Conservation (phyloP, 2,329 filamentous ascomycete genomes). For the Gyromitra esculenta region DNA sequence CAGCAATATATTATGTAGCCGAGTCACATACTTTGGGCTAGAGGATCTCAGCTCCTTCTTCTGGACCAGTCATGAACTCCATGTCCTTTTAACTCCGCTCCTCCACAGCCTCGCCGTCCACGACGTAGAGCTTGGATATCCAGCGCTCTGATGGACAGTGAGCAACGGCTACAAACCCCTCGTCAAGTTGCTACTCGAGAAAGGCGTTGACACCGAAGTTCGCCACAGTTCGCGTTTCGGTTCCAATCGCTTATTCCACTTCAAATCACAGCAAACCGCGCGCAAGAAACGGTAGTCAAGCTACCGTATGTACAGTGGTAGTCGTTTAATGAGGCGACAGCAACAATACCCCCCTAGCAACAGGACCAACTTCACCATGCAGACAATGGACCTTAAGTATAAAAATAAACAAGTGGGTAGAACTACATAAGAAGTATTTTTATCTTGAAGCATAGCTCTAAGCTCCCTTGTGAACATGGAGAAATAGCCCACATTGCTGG, state of each 20-base stretch:
- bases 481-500: too few species aligned
- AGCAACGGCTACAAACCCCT: background rate
- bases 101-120: constrained; percentile 9
- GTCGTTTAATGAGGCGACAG: too few species aligned
- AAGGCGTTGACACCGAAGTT: constrained; percentile 1
- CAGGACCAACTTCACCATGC: too few species aligned
- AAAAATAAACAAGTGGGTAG: too few species aligned
- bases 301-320: background rate
- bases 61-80: background rate
- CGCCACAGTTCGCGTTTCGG: background rate
- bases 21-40: background rate
- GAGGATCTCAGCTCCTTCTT: constrained; percentile 26
- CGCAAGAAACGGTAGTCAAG: background rate
- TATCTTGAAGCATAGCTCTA: too few species aligned
- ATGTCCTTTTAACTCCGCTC: constrained; percentile 1
- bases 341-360: too few species aligned
- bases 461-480: too few species aligned
- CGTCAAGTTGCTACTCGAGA: constrained; percentile 13
- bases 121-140: background rate
- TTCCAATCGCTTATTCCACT: background rate
- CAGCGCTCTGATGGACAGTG: constrained; percentile 8
- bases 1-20: too few species aligned
- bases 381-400: too few species aligned
- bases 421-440: too few species aligned
- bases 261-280: background rate